phyloP scores from a whole-genome alignment of 2,329 filamentous ascomycete genomes.

The Intubia oerlemansii region DNA sequence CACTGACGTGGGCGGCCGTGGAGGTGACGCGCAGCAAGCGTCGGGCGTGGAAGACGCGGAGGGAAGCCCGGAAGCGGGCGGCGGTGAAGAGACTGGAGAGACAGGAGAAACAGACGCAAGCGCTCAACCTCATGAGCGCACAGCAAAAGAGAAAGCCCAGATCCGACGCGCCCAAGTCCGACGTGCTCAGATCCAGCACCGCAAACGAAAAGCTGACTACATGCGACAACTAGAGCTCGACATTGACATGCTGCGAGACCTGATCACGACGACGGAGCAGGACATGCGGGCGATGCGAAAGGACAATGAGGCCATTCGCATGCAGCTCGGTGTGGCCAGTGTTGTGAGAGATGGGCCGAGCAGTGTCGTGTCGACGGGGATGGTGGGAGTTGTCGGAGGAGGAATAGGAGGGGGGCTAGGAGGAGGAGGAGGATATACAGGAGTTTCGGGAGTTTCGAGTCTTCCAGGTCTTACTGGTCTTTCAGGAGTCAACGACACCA shows the following conservation, averaged over 20 bases:
- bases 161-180: slow-evolving; percentile 28
- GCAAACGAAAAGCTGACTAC: slow-evolving; percentile 33
- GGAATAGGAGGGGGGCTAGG: not conserved
- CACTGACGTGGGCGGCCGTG: slow-evolving; percentile 1
- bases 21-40: slow-evolving; percentile 1
- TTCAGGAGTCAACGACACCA: not conserved
- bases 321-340: slow-evolving; percentile 11
- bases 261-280: slow-evolving; percentile 20
- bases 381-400: not conserved
- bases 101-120: slow-evolving; percentile 1
- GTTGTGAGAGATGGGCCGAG: not conserved
- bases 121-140: no score
- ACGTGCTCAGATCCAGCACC: slow-evolving; percentile 31
- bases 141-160: slow-evolving; percentile 19
- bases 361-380: slow-evolving; percentile 1
- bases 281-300: slow-evolving; percentile 16
- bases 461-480: no score
- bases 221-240: slow-evolving; percentile 31
- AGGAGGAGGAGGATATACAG: not conserved
- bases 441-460: no score
- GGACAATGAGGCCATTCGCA: slow-evolving; percentile 23
- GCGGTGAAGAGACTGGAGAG: slow-evolving; percentile 1
- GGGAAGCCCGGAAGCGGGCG: slow-evolving; percentile 1
- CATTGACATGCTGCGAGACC: slow-evolving; percentile 22
- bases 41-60: slow-evolving; percentile 1